These are phyloP conservation scores for Umbelopsis vinacea DNA, from an alignment of 192 early-diverging fungal species.

Conservation along the genomic window DNA sequence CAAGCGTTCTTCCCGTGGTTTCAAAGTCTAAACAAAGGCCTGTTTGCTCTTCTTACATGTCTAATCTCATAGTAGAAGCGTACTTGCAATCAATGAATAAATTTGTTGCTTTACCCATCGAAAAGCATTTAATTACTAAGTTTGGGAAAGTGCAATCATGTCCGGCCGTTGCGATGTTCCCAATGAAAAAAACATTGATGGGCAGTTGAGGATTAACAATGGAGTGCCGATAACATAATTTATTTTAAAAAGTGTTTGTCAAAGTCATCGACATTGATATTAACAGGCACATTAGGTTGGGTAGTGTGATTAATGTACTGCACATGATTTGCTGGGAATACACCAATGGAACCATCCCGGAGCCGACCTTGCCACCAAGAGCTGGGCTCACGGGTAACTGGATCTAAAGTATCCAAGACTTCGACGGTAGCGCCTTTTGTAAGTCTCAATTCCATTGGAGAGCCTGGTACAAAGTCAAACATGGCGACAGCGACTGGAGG, in stretches of 20 bases:
- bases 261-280: constrained; percentile 11
- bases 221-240: background rate
- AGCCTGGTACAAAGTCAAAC: constrained; percentile 77
- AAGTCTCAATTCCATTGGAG: constrained; percentile 79
- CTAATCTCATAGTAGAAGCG: constrained; percentile 19
- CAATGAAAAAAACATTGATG: too few species aligned
- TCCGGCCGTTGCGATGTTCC: too few species aligned
- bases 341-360: constrained; percentile 75
- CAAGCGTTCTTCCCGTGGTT: constrained; percentile 98
- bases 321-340: constrained; percentile 89
- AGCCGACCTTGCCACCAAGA: constrained; percentile 89
- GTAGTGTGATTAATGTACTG: background rate
- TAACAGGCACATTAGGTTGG: background rate
- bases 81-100: constrained; percentile 23
- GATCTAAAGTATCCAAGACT: constrained; percentile 78
- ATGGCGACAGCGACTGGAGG: constrained; percentile 69
- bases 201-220: too few species aligned
- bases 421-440: constrained; percentile 85
- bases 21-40: constrained; percentile 74
- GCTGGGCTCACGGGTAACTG: constrained; percentile 66
- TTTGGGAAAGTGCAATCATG: too few species aligned
- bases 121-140: constrained; percentile 15
- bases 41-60: constrained; percentile 14
- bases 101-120: constrained; percentile 25
- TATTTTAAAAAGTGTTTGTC: constrained; percentile 14